Percentiles rank a stretch among this genome's conserved stretches.
These are phyloP conservation scores for Meredithiella fracta DNA, from an alignment of 2,329 filamentous ascomycete genomes.

Conservation along the genomic window DNA sequence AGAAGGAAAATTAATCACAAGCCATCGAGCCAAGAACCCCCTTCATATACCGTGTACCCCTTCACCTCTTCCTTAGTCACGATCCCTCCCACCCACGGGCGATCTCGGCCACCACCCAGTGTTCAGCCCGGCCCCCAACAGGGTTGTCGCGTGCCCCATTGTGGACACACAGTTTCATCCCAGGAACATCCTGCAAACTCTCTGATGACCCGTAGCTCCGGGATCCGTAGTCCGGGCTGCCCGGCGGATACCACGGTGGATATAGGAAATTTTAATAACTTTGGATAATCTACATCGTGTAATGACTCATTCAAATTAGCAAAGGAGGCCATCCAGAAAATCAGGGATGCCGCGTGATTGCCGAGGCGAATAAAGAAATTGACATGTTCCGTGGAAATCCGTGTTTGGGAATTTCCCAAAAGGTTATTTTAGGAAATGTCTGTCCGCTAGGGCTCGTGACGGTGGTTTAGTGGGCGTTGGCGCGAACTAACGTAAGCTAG, in stretches of 20 bases:
- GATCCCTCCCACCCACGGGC: too few species aligned
- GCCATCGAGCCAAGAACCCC: background rate
- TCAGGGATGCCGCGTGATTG: too few species aligned
- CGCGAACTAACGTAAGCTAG: background rate
- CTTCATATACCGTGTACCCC: background rate
- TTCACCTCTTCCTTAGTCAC: background rate
- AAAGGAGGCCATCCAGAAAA: too few species aligned
- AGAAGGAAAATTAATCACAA: background rate
- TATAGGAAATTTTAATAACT: too few species aligned
- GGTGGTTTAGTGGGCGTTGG: background rate
- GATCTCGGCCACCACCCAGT: background rate
- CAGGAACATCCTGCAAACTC: background rate
- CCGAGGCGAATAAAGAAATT: too few species aligned
- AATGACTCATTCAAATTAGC: too few species aligned
- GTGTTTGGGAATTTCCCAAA: conserved; percentile 3
- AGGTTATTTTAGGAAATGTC: conserved; percentile 10
- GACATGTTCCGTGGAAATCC: background rate
- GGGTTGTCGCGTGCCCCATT: conserved; percentile 4
- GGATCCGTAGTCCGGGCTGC: too few species aligned
- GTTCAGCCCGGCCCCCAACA: background rate
- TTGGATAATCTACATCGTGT: too few species aligned
- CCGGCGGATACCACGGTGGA: background rate
- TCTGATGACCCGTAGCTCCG: too few species aligned
- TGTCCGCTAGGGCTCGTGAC: background rate
- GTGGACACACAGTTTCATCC: background rate